Conservation (phyloP, 768 basidiomycete genomes). For the Hygrophoropsis aurantiaca region DNA sequence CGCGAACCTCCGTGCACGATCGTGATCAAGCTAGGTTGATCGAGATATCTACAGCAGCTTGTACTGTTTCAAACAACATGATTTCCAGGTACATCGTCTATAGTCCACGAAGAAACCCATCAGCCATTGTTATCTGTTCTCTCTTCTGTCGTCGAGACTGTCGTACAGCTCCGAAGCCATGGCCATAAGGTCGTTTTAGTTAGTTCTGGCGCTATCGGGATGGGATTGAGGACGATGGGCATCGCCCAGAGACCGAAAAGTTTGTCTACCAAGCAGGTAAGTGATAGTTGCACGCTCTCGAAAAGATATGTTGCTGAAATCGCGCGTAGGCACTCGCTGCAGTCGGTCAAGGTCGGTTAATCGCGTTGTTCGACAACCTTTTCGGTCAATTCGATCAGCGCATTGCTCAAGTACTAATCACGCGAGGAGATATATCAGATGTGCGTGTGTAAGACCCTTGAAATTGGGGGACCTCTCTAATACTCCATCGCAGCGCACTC, state of each 20-base stretch:
- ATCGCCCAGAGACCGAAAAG: slow-evolving; percentile 77
- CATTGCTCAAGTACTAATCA: slow-evolving; percentile 92
- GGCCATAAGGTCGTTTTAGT: slow-evolving; percentile 96
- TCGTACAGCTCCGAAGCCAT: slow-evolving; percentile 67
- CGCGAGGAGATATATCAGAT: slow-evolving; percentile 95
- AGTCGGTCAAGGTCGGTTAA: slow-evolving; percentile 94
- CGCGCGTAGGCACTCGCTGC: slow-evolving; percentile 83
- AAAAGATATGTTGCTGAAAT: slow-evolving; percentile 15
- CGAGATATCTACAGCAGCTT: slow-evolving; percentile 4
- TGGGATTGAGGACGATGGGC: slow-evolving; percentile 91
- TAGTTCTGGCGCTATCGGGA: slow-evolving; percentile 96
- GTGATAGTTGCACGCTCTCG: slow-evolving; percentile 18
- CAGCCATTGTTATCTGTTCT: slow-evolving; percentile 89
- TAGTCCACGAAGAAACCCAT: slow-evolving; percentile 92
- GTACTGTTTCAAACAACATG: slow-evolving; percentile 10
- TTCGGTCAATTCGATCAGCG: slow-evolving; percentile 94
- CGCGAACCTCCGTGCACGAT: slow-evolving; percentile 55
- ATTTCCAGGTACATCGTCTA: slow-evolving; percentile 80
- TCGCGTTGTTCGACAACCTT: slow-evolving; percentile 95
- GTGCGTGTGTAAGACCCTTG: slow-evolving; percentile 42
- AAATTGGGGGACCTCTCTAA: too few relatives aligned
- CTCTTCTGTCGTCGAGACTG: slow-evolving; percentile 90
- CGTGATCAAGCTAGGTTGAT: slow-evolving; percentile 79
- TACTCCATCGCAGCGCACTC: slow-evolving; percentile 62
- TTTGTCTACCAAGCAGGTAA: slow-evolving; percentile 87